phyloP scores from a whole-genome alignment of 331 rosid genomes.

The Prunus yedoensis region DNA sequence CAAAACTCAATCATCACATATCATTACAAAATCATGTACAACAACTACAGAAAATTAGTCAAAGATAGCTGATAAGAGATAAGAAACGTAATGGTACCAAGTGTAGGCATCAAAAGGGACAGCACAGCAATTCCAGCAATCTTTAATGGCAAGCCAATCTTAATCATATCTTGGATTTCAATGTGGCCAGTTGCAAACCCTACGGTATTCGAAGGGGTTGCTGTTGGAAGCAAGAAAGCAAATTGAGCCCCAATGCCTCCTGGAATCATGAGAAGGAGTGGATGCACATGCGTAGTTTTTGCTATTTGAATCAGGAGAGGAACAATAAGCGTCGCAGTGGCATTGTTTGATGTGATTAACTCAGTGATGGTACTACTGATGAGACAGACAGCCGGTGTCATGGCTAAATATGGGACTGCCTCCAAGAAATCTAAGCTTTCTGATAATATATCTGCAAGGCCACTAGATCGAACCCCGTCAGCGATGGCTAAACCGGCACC shows the following conservation, averaged over 20 bases:
- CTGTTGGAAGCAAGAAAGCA: constrained; percentile 71
- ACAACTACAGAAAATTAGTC: not conserved
- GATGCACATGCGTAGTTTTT: constrained; percentile 62
- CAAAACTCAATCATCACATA: not conserved
- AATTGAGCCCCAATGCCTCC: constrained; percentile 81
- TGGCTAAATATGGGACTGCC: constrained; percentile 57
- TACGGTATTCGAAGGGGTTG: constrained; percentile 77
- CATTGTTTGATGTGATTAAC: constrained; percentile 73
- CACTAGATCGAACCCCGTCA: constrained; percentile 78
- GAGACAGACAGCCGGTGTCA: constrained; percentile 71
- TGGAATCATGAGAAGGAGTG: constrained; percentile 75
- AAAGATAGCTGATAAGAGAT: too few relatives aligned
- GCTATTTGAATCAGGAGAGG: constrained; percentile 72
- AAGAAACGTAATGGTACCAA: constrained; percentile 42
- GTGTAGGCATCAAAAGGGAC: constrained; percentile 74
- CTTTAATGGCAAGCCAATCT: constrained; percentile 74
- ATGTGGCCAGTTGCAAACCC: constrained; percentile 79
- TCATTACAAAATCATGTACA: too few relatives aligned
- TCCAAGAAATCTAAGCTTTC: constrained; percentile 54
- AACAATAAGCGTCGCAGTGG: constrained; percentile 71
- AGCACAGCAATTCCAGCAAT: constrained; percentile 52
- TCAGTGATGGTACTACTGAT: constrained; percentile 70
- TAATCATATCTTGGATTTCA: constrained; percentile 70
- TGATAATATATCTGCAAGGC: constrained; percentile 64
- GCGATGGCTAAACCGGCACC: constrained; percentile 96